These are phyloP conservation scores for Colletotrichum simmondsii DNA, from an alignment of 2,329 filamentous ascomycete genomes.

Conservation along the genomic window DNA sequence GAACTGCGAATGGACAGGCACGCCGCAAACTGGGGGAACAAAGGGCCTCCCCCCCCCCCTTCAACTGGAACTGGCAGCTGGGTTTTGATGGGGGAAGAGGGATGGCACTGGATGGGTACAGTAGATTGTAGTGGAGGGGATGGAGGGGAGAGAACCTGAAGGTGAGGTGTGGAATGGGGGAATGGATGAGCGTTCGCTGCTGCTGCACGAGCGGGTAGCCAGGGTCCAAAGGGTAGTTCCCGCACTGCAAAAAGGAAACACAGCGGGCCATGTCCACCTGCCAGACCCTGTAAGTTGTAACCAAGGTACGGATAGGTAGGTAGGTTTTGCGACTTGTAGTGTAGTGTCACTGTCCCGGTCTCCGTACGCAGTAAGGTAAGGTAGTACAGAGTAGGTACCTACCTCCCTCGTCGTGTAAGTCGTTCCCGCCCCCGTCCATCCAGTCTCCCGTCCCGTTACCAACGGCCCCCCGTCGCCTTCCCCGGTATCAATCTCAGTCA, in stretches of 20 bases:
- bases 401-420: neutral
- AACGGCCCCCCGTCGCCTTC: neutral
- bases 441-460: neutral
- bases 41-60: no score
- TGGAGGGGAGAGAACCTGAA: no score
- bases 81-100: neutral
- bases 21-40: no score
- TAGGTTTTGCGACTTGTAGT: no score
- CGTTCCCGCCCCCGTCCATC: neutral
- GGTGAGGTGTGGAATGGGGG: slow-evolving; percentile 1
- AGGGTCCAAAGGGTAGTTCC: slow-evolving; percentile 45
- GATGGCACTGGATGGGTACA: neutral
- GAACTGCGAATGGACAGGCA: neutral
- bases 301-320: no score
- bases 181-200: slow-evolving; percentile 35
- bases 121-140: neutral
- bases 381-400: no score
- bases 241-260: slow-evolving; percentile 32
- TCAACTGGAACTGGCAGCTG: neutral
- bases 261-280: slow-evolving; percentile 10
- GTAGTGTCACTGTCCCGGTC: no score
- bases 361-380: no score
- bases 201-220: slow-evolving; percentile 56
- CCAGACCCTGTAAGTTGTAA: slow-evolving; percentile 1
- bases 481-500: neutral